Base-by-base conservation (phyloP, 1,284 basidiomycete genomes). In the Naganishia sp. region DNA sequence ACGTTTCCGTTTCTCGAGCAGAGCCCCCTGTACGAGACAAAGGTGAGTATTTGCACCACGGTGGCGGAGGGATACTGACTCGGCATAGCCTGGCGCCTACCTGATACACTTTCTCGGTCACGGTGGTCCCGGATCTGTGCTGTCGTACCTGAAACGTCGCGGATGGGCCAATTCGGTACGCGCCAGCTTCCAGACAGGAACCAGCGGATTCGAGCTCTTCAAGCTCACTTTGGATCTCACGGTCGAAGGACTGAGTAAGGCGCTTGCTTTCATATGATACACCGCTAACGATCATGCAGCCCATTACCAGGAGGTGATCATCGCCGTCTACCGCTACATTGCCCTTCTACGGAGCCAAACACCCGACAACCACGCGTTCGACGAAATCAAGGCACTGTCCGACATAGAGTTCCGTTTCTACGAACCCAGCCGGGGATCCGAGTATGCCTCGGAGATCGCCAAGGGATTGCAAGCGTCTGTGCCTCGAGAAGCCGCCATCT, bases 121-220 rank as follows among this genome's bases (percentile, higher is more conserved):
- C 77, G 97, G 99, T 81, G 97, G 96, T 3, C 87, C 89, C 45
- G 96, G 96, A 1, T 97, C 94, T 0, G 82, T 99, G 47, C 85
- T 94, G 71, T 92, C 92, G 1, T 92, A 94, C 77, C 83, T 99
- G 69, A 99, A 98, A 82, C 83, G 85, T 71, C 89, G 90, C 74
- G 93, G 94, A 6, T 98, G 94, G 94, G 86, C 90, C 56, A 94
- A 90, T 64, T 83, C 84, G 25, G 82, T 99, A 52, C 87, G 85
- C 65, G 84, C 88, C 49, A 92, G 91, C 2, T 83, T 86, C 2
- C 88, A 90, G 67, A 84, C 86, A 63, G 82, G 81, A n/a, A 83
- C 80, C 0, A 84, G 89, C 21, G 93, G 86, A 4, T 95, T 98
- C 76, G 88, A 88, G 60, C 90, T 92, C 83, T 94, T 98, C 82